phyloP scores from a whole-genome alignment of 176 grass and related monocot species.

The Aegilops tauschii region DNA sequence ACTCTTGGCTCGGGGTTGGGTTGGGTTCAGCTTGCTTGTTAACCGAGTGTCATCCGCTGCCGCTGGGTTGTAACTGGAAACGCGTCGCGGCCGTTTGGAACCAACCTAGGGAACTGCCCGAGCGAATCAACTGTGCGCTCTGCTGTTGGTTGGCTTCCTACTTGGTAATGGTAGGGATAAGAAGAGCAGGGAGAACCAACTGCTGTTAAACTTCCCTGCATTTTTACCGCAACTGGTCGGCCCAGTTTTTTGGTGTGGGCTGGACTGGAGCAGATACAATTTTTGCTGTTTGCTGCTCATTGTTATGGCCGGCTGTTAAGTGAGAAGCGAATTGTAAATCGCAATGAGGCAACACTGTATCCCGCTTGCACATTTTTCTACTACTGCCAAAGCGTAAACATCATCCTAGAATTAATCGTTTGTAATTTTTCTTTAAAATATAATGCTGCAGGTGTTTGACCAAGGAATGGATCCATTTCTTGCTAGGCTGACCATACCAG shows the following conservation, averaged over 20 bases:
- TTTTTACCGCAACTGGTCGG: background rate
- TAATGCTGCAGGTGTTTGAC: slow-evolving; percentile 39
- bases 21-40: background rate
- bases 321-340: background rate
- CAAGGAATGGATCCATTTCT: slow-evolving; percentile 35
- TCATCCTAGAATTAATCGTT: background rate
- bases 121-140: background rate
- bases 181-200: background rate
- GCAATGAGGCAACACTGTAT: background rate
- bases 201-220: background rate
- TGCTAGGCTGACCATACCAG: slow-evolving; percentile 9
- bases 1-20: background rate
- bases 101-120: background rate
- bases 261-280: background rate
- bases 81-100: background rate
- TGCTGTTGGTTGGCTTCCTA: background rate
- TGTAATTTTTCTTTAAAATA: background rate
- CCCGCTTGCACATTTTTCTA: background rate
- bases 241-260: background rate
- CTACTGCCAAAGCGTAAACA: background rate
- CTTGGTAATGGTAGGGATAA: background rate
- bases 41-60: background rate
- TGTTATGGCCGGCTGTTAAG: background rate
- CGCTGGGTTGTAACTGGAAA: background rate
- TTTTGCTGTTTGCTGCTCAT: background rate